A percentile compares a stretch with the other conserved stretches of the same genome.
Conservation (phyloP, 192 early-diverging fungal genomes). For the Gaertneriomyces semiglobifer region DNA sequence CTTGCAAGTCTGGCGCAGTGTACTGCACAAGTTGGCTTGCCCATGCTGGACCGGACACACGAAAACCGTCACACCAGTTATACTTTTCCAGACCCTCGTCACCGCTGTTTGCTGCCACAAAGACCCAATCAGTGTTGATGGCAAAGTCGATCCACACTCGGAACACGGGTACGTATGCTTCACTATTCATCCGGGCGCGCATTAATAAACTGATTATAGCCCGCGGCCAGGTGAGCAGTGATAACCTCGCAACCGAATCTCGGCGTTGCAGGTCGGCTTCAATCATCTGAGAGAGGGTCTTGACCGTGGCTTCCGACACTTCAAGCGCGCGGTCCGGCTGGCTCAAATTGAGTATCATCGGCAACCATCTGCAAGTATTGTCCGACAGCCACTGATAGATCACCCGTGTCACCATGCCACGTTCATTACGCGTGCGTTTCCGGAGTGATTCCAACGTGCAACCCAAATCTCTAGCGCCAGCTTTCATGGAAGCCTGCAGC, state of each 20-base stretch:
- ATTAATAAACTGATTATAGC: neutral
- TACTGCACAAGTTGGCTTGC: neutral
- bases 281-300: neutral
- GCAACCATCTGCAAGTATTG: neutral
- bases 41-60: neutral
- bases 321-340: neutral
- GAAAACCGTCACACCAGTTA: neutral
- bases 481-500: neutral
- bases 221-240: neutral
- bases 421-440: neutral
- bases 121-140: neutral
- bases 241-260: neutral
- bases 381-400: neutral
- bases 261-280: neutral
- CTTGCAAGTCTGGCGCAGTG: neutral
- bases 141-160: constrained; percentile 2
- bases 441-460: neutral
- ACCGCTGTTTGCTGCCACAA: neutral
- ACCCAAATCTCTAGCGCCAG: neutral
- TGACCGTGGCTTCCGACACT: neutral
- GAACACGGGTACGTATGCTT: neutral
- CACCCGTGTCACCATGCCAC: neutral
- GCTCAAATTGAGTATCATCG: neutral
- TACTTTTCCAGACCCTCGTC: neutral
- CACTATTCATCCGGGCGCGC: neutral